These are phyloP conservation scores for Aspergillus vadensis DNA, from an alignment of 2,329 filamentous ascomycete genomes.

Conservation along the genomic window DNA sequence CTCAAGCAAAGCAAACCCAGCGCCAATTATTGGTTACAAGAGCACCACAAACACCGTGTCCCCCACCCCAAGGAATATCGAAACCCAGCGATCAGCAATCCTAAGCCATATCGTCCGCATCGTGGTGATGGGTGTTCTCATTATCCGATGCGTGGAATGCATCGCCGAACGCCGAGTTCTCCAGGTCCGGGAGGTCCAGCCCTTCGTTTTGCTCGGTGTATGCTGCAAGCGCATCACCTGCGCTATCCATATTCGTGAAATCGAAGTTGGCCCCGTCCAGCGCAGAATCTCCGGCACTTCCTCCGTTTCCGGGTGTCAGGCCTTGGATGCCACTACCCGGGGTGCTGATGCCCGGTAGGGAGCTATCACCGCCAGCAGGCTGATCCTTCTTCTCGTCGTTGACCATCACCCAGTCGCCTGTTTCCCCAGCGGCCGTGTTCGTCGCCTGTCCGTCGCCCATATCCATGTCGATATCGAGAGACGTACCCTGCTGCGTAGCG, in stretches of 20 bases:
- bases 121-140: constrained; percentile 43
- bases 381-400: constrained; percentile 59
- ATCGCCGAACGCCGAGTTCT: constrained; percentile 80
- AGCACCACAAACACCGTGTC: constrained; percentile 21
- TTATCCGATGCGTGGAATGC: constrained; percentile 68
- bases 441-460: constrained; percentile 53
- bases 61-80: constrained; percentile 19
- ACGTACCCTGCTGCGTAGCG: constrained; percentile 12
- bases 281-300: constrained; percentile 29
- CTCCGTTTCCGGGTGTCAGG: constrained; percentile 27
- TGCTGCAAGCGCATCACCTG: constrained; percentile 69
- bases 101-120: constrained; percentile 45
- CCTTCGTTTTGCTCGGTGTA: constrained; percentile 63
- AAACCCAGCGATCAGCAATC: constrained; percentile 7
- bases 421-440: constrained; percentile 48
- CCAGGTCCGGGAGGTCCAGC: constrained; percentile 63
- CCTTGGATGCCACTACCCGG: constrained; percentile 29
- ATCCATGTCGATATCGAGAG: constrained; percentile 48
- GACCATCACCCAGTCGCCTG: constrained; percentile 75
- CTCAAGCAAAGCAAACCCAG: constrained; percentile 11
- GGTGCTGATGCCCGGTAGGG: constrained; percentile 16
- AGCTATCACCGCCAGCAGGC: constrained; percentile 12
- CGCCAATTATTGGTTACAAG: constrained; percentile 16
- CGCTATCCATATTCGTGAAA: constrained; percentile 61
- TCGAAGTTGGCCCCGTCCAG: constrained; percentile 47